Base-by-base conservation (phyloP, 2,329 filamentous ascomycete species). In the Nothophaeocryptopus gaeumannii region DNA sequence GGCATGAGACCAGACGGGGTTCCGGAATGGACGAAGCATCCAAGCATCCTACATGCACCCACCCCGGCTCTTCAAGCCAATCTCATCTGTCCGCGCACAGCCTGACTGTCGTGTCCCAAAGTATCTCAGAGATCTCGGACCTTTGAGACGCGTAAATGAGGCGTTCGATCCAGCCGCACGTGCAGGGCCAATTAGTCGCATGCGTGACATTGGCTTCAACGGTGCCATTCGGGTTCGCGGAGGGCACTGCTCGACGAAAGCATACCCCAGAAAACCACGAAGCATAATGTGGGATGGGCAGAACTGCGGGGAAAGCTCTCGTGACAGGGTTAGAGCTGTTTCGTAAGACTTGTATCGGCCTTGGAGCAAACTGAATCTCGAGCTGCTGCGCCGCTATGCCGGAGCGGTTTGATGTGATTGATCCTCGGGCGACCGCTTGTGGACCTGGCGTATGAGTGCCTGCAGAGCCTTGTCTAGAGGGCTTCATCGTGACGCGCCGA, bases 1-100 rank as follows among this genome's bases (percentile, higher is more conserved):
- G 47, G 55, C 50, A 52, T 50, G 45, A 49, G 32, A 39, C 40
- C 36, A 30, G 39, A 53, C 49, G 40, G 47, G 55, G 47, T 39
- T 40, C n/a, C 38, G 46, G 45, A 45, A 39, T 45, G 39, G 33
- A 43, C 41, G 30, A 38, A 37, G 39, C 15, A 38, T 33, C 14
- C 51, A 49, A 51, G 51, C 44, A 51, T 51, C 51, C 39, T 32
- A 33, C 45, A 45, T 49, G 46, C 39, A 38, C 46, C 16, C 14
- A 36, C 37, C 32, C 39, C 12, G 53, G 42, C 35, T 29, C 10
- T 15, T 11, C 38, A 47, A 53, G 40, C 34, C 53, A 46, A 47
- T 16, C 14, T 38, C 12, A 40, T 39, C 44, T 29, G 35, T 29
- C 45, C 40, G 30, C 42, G 39, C 15, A 26, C 20, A 26, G 45